A percentile compares a stretch with the other conserved stretches of the same genome.
Conservation (phyloP, 2,329 filamentous ascomycete species). For the Nemania abortiva region DNA sequence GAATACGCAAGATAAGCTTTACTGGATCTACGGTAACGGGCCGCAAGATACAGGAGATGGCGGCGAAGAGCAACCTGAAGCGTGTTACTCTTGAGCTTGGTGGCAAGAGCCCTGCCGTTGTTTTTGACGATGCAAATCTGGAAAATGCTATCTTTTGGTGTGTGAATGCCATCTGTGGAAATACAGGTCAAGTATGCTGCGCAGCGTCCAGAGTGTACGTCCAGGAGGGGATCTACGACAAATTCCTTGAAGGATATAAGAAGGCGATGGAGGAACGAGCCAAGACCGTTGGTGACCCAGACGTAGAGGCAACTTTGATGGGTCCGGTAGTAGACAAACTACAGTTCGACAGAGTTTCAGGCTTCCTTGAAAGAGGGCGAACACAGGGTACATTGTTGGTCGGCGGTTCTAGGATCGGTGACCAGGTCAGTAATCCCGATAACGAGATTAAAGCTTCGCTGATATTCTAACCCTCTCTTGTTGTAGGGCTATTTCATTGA, state of each 20-base stretch:
- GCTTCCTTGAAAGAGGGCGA: constrained; percentile 59
- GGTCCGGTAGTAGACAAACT: constrained; percentile 66
- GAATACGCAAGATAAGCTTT: constrained; percentile 40
- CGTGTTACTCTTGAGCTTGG: constrained; percentile 41
- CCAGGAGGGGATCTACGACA: constrained; percentile 41
- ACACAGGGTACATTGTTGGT: constrained; percentile 55
- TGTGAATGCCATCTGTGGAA: constrained; percentile 34
- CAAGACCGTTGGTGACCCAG: constrained; percentile 32
- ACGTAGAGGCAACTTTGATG: constrained; percentile 30
- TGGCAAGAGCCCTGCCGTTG: constrained; percentile 39
- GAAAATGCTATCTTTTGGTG: constrained; percentile 41
- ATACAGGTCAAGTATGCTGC: constrained; percentile 37
- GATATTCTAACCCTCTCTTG: constrained; percentile 12
- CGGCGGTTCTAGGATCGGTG: constrained; percentile 48
- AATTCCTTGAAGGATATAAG: constrained; percentile 36
- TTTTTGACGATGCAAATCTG: constrained; percentile 41
- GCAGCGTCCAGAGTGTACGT: constrained; percentile 39
- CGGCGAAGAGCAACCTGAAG: constrained; percentile 42
- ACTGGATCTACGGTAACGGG: constrained; percentile 55
- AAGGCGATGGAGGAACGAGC: constrained; percentile 37
- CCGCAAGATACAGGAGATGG: constrained; percentile 57
- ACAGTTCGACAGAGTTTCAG: constrained; percentile 60
- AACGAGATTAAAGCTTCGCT: constrained; percentile 37
- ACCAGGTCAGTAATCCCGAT: constrained; percentile 51
- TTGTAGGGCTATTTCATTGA: constrained; percentile 57